Evolutionary conservation across 805 yeast genomes (phyloP).

Genomic region (Schizosaccharomyces osmophilus): DNA sequence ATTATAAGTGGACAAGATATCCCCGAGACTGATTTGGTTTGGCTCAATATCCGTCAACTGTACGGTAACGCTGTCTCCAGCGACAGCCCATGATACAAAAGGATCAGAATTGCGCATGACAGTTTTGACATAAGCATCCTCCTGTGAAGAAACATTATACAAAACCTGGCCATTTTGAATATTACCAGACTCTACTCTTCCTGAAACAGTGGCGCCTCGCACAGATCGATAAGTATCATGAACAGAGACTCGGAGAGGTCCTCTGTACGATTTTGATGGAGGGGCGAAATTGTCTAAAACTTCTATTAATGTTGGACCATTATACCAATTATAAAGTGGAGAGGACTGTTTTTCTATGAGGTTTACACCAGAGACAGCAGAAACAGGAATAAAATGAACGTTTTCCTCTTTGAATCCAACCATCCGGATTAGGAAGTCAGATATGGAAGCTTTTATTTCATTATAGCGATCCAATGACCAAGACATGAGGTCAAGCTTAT

Average conservation of each 20-base stretch:
- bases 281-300: constrained; percentile 13
- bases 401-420: constrained; percentile 24
- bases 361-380: constrained; percentile 46
- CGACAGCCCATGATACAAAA: constrained; percentile 18
- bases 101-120: constrained; percentile 11
- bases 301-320: constrained; percentile 20
- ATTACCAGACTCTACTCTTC: constrained; percentile 43
- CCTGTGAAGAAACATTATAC: constrained; percentile 26
- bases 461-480: constrained; percentile 33
- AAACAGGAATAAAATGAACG: constrained; percentile 36
- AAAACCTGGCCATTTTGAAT: constrained; percentile 50
- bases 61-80: constrained; percentile 31
- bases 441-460: constrained; percentile 25
- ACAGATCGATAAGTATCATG: constrained; percentile 34
- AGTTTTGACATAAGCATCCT: constrained; percentile 10
- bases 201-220: constrained; percentile 27
- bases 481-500: constrained; percentile 38
- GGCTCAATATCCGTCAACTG: constrained; percentile 16
- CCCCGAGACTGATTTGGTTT: constrained; percentile 27
- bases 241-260: constrained; percentile 32
- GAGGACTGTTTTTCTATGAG: constrained; percentile 23
- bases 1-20: constrained; percentile 30
- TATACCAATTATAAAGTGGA: constrained; percentile 20
- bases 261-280: constrained; percentile 11
- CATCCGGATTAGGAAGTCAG: constrained; percentile 24